Conservation (phyloP, 1,139 yeast genomes). For the Pichia sp. region DNA sequence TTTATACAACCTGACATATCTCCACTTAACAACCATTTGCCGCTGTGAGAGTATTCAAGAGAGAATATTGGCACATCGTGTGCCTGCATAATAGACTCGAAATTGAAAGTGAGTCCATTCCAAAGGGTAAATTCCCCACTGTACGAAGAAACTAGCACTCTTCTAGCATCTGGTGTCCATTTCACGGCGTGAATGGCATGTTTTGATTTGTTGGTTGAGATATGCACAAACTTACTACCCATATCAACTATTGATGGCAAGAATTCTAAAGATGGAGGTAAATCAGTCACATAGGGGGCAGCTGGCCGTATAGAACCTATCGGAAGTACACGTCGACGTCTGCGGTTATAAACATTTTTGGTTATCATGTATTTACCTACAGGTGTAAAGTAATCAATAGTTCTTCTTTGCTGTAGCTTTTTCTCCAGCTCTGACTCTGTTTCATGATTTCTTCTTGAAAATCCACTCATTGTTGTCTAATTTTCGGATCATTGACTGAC, state of each 20-base stretch:
- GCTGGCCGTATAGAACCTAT: constrained; percentile 71
- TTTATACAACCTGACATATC: constrained; percentile 89
- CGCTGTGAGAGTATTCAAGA: constrained; percentile 79
- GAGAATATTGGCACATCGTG: constrained; percentile 88
- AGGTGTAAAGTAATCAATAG: constrained; percentile 84
- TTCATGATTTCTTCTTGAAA: constrained; percentile 11
- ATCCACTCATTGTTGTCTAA: constrained; percentile 3
- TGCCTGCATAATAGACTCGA: constrained; percentile 97
- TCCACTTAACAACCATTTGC: constrained; percentile 91
- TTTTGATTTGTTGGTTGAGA: constrained; percentile 84
- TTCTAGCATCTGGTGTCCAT: constrained; percentile 96
- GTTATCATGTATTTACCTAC: constrained; percentile 69
- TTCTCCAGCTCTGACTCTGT: constrained; percentile 20
- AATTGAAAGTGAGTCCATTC: constrained; percentile 94
- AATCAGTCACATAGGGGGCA: constrained; percentile 65
- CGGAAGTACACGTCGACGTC: constrained; percentile 35
- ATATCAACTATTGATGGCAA: constrained; percentile 53
- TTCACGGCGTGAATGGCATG: constrained; percentile 86
- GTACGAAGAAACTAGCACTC: constrained; percentile 85
- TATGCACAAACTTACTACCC: constrained; percentile 82
- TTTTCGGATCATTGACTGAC: not conserved
- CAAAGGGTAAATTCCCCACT: constrained; percentile 95
- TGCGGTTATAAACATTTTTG: constrained; percentile 48
- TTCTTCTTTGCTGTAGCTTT: constrained; percentile 46
- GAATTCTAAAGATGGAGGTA: constrained; percentile 70